phyloP scores from a whole-genome alignment of 352 stramenopile species.

The Phytophthora fragariaefolia region DNA sequence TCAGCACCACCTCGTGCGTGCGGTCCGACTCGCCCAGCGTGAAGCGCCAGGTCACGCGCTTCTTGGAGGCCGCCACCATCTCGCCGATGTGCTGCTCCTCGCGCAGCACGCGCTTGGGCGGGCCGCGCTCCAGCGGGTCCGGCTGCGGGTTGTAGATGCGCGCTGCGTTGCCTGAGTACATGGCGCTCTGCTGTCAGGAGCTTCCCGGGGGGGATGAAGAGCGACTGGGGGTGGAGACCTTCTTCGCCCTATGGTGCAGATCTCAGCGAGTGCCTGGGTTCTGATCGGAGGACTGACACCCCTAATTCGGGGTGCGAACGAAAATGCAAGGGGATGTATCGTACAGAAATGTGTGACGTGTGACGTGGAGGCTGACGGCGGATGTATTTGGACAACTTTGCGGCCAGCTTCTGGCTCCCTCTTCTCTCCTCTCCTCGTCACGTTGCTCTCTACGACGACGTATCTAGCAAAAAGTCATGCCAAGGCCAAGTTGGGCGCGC shows the following conservation, averaged over 20 bases:
- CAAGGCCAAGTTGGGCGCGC: slow-evolving; percentile 82
- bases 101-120: slow-evolving; percentile 73
- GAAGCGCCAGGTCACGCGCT: slow-evolving; percentile 85
- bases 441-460: slow-evolving; percentile 23
- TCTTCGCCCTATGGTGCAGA: slow-evolving; percentile 23
- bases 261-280: slow-evolving; percentile 19
- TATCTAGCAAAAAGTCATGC: slow-evolving; percentile 84
- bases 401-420: slow-evolving; percentile 4
- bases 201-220: background rate
- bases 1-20: slow-evolving; percentile 76
- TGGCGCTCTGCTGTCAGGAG: slow-evolving; percentile 19
- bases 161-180: slow-evolving; percentile 64
- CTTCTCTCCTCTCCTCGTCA: background rate
- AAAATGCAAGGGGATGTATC: slow-evolving; percentile 27
- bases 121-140: slow-evolving; percentile 70
- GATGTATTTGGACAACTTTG: slow-evolving; percentile 25
- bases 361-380: slow-evolving; percentile 9
- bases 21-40: slow-evolving; percentile 77
- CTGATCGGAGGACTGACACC: slow-evolving; percentile 10
- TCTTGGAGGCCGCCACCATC: slow-evolving; percentile 83
- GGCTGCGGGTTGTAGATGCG: slow-evolving; percentile 78
- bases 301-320: slow-evolving; percentile 12
- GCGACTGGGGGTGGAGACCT: slow-evolving; percentile 1
- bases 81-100: slow-evolving; percentile 85
- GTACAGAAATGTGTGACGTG: slow-evolving; percentile 26